A percentile compares a stretch with the other conserved stretches of the same genome.
These are phyloP conservation scores for Rhipidocladum racemiflorum DNA, from an alignment of 176 grass and related monocot genomes.

Conservation along the genomic window DNA sequence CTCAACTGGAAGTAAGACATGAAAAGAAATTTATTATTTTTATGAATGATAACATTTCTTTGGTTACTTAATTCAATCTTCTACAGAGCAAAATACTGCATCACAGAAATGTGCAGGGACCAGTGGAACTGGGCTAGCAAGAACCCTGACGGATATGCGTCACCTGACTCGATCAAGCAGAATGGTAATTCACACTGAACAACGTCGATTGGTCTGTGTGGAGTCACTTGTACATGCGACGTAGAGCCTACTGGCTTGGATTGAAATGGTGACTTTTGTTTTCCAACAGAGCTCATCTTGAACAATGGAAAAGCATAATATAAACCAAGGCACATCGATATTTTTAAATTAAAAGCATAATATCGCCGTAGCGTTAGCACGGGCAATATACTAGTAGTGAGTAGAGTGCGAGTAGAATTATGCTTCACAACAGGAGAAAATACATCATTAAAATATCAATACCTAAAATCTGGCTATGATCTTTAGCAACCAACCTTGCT, in stretches of 20 bases:
- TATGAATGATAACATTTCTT: neutral
- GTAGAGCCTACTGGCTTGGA: slow-evolving; percentile 24
- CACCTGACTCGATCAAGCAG: slow-evolving; percentile 54
- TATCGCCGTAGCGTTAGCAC: no score
- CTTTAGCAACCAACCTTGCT: no score
- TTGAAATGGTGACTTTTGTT: no score
- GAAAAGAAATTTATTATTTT: neutral
- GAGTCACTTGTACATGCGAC: slow-evolving; percentile 48
- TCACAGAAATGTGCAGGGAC: slow-evolving; percentile 82
- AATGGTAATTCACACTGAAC: slow-evolving; percentile 50
- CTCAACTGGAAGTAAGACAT: slow-evolving; percentile 85
- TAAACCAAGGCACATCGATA: no score
- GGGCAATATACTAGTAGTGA: no score
- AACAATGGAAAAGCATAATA: no score
- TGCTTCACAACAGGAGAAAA: no score
- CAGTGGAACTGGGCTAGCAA: slow-evolving; percentile 95
- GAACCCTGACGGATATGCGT: slow-evolving; percentile 66
- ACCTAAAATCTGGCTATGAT: no score
- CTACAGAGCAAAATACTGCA: slow-evolving; percentile 73
- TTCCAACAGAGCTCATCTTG: no score
- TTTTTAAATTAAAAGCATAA: no score
- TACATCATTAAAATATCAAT: no score
- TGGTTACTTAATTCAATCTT: neutral
- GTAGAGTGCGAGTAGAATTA: no score
- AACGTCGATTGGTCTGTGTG: neutral